Base-by-base conservation (phyloP, 768 basidiomycete genomes). In the Hygrocybe coccinea region DNA sequence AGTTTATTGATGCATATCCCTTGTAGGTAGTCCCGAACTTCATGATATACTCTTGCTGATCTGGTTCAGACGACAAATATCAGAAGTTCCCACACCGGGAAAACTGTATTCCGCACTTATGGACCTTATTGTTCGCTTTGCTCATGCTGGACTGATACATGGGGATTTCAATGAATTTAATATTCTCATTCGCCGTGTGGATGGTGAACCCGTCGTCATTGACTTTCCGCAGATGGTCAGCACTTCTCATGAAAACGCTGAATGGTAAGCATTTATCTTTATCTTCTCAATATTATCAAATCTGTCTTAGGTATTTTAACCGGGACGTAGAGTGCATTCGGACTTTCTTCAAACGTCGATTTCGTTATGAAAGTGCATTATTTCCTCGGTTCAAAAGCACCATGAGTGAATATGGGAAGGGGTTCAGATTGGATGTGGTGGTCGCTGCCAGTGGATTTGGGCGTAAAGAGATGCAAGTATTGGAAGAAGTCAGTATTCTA, bases 181-280 rank as follows among this genome's bases (percentile, higher is more conserved):
- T 70, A 94, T 99, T 61, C 84, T 99, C 58, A 93, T 99, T 62
- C 81, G 82, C 36, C 82, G 89, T 45, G 85, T 86, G 52, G 68
- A 71, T 19, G 79, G 79, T 10, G 85, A 91, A 63, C 90, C 95
- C 6, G 72, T 97, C 51, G 84, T 99, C 41, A 99, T 99, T 63
- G 97, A 99, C 74, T 99, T 99, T 69, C 97, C 97, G 7, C 97
- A 99, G 75, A 97, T 98, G 95, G 92, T 98, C 71, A 92, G 89
- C 76, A 95, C 91, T 24, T 89, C 93, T 46, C 97, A 99, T 61
- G 83, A 85, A 64, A 97, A 99, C 68, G 97, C 97, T 5, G 97
- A 98, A 75, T 97, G 89, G 92, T 93, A 62, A 69, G 84, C n/a
- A n/a, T n/a, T n/a, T n/a, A n/a, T n/a, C n/a, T 61, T 22, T 5